Base-by-base conservation (phyloP, 225 moss, liverwort and hornwort species). In the Pseudoscleropodium purum region DNA sequence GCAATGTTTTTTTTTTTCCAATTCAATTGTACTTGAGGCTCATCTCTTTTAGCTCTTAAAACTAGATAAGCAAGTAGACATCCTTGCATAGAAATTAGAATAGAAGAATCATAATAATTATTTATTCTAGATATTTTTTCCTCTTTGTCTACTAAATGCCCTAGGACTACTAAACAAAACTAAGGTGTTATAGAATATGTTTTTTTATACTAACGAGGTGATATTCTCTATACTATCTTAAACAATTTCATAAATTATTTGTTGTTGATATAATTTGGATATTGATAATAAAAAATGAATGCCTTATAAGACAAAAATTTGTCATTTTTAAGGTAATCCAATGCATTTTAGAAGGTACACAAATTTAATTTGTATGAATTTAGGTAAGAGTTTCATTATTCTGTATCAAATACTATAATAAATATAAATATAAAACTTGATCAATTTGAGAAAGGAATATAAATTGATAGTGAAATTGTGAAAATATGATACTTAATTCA, bases 91-190 rank as follows among this genome's bases (percentile, higher is more conserved):
- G 1, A 49, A 75, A 52, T 1, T 52, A 52, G 1, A 77, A 23
- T 52, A 52, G 6, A 78, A 36, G 8, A 56, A 56, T 79, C 9
- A 25, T 16, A 56, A 56, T 7, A 56, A 25, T 14, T 49, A 21
- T 36, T 36, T 34, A 15, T 9, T 56, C 1, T 25, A 56, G 5
- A 36, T 37, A 37, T 2, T 78, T 78, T 52, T 52, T 34, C 0
- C 8, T 76, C 0, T 51, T 33, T 51, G 21, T 51, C 20, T 47
- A 33, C 10, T 12, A 75, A 18, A 33, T 77, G 36, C 3, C 9
- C 2, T 23, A 15, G 6, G 15, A 14, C 37, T 52, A 37, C 0
- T 24, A 0, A 25, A 37, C 1, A 37, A 36, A 25, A 9, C 10
- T 25, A 25, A n/a, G 4, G 79, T 16, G 2, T 2, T 26, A 11